phyloP scores from a whole-genome alignment of 1,139 yeast genomes.

The Torulaspora globosa region DNA sequence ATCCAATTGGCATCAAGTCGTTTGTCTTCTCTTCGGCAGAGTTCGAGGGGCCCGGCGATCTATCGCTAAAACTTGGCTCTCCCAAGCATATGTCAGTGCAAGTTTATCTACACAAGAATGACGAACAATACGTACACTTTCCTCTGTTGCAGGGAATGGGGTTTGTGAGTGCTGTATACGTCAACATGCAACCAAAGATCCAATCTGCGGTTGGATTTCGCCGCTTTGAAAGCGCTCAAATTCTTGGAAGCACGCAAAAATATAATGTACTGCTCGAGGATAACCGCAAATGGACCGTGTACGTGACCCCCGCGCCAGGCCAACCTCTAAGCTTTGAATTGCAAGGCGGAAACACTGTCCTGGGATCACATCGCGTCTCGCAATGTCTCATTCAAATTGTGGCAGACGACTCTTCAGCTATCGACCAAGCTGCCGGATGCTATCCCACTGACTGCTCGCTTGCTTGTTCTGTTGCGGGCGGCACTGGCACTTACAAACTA shows the following conservation, averaged over 20 bases:
- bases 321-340: conserved; percentile 41
- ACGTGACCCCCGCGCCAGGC: conserved; percentile 41
- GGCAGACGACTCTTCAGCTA: conserved; percentile 39
- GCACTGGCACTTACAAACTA: conserved; percentile 39
- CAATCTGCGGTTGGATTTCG: conserved; percentile 62
- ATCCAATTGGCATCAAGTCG: conserved; percentile 38
- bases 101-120: conserved; percentile 23
- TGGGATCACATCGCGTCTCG: conserved; percentile 39
- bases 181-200: conserved; percentile 50
- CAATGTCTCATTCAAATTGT: conserved; percentile 39
- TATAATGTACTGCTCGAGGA: conserved; percentile 43
- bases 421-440: conserved; percentile 53
- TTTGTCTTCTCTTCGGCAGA: conserved; percentile 39
- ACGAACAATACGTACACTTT: conserved; percentile 29
- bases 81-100: conserved; percentile 37
- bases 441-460: conserved; percentile 39
- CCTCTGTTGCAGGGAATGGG: conserved; percentile 69
- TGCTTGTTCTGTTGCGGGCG: conserved; percentile 27
- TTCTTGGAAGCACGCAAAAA: conserved; percentile 39
- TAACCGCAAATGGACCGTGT: conserved; percentile 47
- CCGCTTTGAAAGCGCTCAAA: conserved; percentile 38
- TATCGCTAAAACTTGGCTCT: conserved; percentile 31
- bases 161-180: conserved; percentile 58
- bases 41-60: conserved; percentile 23
- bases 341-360: conserved; percentile 51